A percentile compares a stretch with the other conserved stretches of the same genome.
Conservation (phyloP, 2,329 filamentous ascomycete species). For the Ascochyta pisi region DNA sequence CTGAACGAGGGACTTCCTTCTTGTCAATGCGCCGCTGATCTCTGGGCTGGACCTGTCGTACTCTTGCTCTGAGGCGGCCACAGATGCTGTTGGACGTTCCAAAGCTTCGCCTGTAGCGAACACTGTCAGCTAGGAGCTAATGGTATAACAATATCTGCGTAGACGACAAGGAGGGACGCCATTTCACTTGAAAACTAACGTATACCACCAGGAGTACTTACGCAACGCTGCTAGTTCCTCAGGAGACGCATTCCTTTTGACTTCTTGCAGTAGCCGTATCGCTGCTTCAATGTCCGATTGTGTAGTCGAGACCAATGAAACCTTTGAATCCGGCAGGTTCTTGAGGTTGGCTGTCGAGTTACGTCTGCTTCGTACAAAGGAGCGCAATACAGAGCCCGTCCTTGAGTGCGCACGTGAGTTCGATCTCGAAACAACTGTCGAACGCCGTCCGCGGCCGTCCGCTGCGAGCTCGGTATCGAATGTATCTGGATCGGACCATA, state of each 20-base stretch:
- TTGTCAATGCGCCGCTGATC: conserved; percentile 37
- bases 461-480: conserved; percentile 27
- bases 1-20: conserved; percentile 49
- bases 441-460: conserved; percentile 33
- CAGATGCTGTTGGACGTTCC: conserved; percentile 26
- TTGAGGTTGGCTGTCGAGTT: conserved; percentile 28
- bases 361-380: conserved; percentile 19
- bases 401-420: conserved; percentile 34
- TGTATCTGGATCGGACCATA: conserved; percentile 28
- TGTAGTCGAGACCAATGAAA: conserved; percentile 40
- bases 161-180: neutral
- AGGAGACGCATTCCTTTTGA: conserved; percentile 57
- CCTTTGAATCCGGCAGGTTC: conserved; percentile 36
- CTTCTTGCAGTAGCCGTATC: conserved; percentile 54
- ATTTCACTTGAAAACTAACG: neutral
- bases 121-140: conserved; percentile 15
- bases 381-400: conserved; percentile 36
- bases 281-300: conserved; percentile 55
- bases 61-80: conserved; percentile 18
- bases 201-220: conserved; percentile 27
- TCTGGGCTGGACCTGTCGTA: conserved; percentile 16
- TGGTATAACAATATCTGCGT: neutral
- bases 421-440: conserved; percentile 37
- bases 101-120: conserved; percentile 37
- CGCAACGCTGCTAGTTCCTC: conserved; percentile 56